A percentile compares a stretch with the other conserved stretches of the same genome.
Conservation (phyloP, 192 early-diverging fungal genomes). For the Podila horticola region DNA sequence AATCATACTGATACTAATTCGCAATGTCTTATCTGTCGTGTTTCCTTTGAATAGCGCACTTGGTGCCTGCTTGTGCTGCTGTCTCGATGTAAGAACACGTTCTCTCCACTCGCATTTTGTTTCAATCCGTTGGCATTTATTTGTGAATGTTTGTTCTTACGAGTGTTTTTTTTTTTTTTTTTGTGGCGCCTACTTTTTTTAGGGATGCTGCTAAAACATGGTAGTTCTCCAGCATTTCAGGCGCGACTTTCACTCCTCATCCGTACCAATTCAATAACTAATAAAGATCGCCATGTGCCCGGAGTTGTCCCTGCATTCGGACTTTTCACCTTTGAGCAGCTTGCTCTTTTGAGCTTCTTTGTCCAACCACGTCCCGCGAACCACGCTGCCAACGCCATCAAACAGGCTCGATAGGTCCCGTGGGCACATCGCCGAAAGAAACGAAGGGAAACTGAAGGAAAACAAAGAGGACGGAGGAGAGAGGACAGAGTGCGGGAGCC, state of each 20-base stretch:
- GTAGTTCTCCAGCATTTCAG: neutral
- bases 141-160: neutral
- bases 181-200: neutral
- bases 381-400: too few relatives aligned
- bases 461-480: too few relatives aligned
- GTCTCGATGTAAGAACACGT: constrained; percentile 24
- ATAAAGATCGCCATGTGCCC: neutral
- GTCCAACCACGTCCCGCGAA: too few relatives aligned
- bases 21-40: neutral
- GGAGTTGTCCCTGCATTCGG: too few relatives aligned
- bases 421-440: too few relatives aligned
- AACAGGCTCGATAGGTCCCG: too few relatives aligned
- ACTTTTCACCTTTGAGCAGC: too few relatives aligned
- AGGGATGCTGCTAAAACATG: constrained; percentile 13
- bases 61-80: constrained; percentile 38
- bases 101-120: neutral
- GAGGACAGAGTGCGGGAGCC: too few relatives aligned
- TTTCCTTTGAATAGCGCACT: constrained; percentile 14
- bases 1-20: neutral
- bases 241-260: neutral
- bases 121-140: neutral
- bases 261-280: neutral
- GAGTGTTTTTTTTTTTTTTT: too few relatives aligned
- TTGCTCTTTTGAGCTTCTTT: too few relatives aligned
- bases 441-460: too few relatives aligned